Evolutionary conservation across 352 stramenopile genomes (phyloP), one percentile per base, ranked within the genome.

Genomic region (Globisporangium abappressorium): DNA sequence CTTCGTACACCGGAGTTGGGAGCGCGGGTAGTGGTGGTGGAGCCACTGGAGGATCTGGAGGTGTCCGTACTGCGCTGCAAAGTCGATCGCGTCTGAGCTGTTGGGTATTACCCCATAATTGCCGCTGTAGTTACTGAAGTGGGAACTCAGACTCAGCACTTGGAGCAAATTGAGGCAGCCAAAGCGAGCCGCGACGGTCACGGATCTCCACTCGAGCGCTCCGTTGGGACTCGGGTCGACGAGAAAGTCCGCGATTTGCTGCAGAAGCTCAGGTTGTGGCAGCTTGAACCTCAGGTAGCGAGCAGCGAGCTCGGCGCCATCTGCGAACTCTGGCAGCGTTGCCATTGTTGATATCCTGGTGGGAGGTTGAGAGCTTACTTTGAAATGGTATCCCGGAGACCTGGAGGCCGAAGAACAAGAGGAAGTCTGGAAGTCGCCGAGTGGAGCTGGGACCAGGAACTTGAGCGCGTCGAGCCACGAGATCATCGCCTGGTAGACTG

Each of bases 1-100:
- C 33, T 43, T 30, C 20, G 33, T 62, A 33, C 56, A 62, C 1
- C 33, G 20, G 0, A 57, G 9, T 11, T 62, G 30, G 20, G 8
- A 30, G 7, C 11, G 33, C 1, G 24, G n/a, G 22, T 57, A 57
- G 14, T 36, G 24, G 7, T 55, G 1, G 1, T 65, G 46, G 11
- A 65, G 59, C 59, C 59, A 65, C 28, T 57, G n/a, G 59, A 56
- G 26, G 41, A 28, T 11, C 20, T 26, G 9, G 26, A 65, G 41
- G 7, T 65, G 56, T 6, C 59, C 59, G 14, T 57, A 34, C 22
- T 57, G 51, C 51, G 51, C 51, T 6, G 24, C 53, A 57, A 57
- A 57, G 53, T 34, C 53, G 53, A 57, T 33, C 26, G 14, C 53
- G 24, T 57, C 53, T 5, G 24, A 57, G 14, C 26, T 30, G 14